Evolutionary conservation across 768 basidiomycete species (phyloP).

Genomic region (Cyclocybe aegerita): DNA sequence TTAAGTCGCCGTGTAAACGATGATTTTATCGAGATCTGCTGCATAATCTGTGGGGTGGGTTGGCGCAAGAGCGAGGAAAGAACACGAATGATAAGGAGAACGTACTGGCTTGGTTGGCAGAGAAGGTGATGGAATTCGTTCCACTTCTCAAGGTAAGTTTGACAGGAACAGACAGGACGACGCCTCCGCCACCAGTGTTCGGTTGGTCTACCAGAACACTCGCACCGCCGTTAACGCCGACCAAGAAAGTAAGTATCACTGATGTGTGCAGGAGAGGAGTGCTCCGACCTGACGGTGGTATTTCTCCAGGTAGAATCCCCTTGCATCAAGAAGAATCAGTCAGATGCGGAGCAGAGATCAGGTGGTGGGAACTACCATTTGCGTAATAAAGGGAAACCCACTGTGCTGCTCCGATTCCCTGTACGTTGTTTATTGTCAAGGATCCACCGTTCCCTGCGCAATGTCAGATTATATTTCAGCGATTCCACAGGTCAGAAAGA

Average conservation of each 20-base stretch:
- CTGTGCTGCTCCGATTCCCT: constrained; percentile 51
- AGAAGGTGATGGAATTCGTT: constrained; percentile 51
- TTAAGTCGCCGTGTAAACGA: constrained; percentile 50
- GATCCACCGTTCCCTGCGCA: constrained; percentile 53
- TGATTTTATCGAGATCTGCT: constrained; percentile 59
- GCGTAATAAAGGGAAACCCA: constrained; percentile 65
- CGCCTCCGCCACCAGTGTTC: constrained; percentile 52
- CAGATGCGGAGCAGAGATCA: neutral
- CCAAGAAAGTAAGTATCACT: neutral
- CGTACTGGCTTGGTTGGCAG: constrained; percentile 50
- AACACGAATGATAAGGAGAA: neutral
- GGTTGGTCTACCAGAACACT: constrained; percentile 55
- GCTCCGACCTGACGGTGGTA: constrained; percentile 52
- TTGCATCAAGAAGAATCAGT: constrained; percentile 7
- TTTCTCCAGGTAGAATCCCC: constrained; percentile 58
- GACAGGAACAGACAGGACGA: constrained; percentile 56
- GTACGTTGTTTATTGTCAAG: constrained; percentile 54
- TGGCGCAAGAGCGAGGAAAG: neutral
- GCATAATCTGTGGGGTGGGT: constrained; percentile 43
- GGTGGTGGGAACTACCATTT: constrained; percentile 36
- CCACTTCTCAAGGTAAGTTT: constrained; percentile 49
- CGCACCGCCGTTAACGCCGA: constrained; percentile 58
- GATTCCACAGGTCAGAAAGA: neutral
- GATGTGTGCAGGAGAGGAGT: neutral
- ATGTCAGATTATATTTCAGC: neutral